Evolutionary conservation across 345 rosid species (phyloP).

Genomic region (Brassica cretica): DNA sequence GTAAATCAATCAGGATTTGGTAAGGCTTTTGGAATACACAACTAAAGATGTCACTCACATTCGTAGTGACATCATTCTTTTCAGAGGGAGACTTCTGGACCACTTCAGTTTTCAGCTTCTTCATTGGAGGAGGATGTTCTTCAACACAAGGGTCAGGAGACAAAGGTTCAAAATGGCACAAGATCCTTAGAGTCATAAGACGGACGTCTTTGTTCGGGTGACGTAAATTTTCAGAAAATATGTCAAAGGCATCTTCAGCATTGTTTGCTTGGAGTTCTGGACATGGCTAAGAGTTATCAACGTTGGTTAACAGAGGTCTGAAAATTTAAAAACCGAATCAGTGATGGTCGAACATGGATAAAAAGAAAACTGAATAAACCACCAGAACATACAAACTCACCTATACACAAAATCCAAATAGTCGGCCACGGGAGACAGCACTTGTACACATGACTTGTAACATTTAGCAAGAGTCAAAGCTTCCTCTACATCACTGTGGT

Average conservation of each 20-base stretch:
- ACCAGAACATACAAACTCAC: constrained; percentile 45
- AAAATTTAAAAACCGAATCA: constrained; percentile 14
- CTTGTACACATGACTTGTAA: constrained; percentile 64
- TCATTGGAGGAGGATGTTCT: constrained; percentile 46
- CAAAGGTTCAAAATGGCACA: constrained; percentile 59
- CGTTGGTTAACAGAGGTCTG: constrained; percentile 48
- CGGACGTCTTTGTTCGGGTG: constrained; percentile 67
- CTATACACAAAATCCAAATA: constrained; percentile 59
- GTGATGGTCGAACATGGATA: constrained; percentile 20
- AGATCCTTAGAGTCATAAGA: constrained; percentile 61
- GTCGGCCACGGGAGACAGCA: constrained; percentile 70
- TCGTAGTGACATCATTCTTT: not conserved
- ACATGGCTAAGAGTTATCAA: constrained; percentile 24
- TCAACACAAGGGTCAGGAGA: constrained; percentile 27
- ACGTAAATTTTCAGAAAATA: constrained; percentile 66
- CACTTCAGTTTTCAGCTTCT: constrained; percentile 51
- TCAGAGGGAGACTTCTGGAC: constrained; percentile 30
- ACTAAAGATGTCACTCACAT: constrained; percentile 50
- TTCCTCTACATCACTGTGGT: constrained; percentile 47
- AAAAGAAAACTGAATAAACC: not conserved
- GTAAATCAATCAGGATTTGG: not conserved
- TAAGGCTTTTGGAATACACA: not conserved
- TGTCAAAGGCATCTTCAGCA: constrained; percentile 41
- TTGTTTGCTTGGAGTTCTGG: constrained; percentile 50
- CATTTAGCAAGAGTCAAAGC: constrained; percentile 55